phyloP scores from a whole-genome alignment of 306 rosid genomes.

The Vicia sativa region DNA sequence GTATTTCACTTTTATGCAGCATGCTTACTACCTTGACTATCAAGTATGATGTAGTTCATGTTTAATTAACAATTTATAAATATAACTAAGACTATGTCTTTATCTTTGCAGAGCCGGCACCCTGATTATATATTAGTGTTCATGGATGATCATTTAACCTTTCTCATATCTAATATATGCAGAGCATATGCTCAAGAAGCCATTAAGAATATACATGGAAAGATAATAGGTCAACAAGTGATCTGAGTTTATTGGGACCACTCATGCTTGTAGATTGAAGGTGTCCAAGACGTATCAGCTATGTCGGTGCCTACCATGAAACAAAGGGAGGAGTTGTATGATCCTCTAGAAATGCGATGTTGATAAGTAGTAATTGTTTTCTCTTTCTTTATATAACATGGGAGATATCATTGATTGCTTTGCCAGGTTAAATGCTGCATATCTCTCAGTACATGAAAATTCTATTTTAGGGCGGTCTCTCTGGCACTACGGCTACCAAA shows the following conservation, averaged over 20 bases:
- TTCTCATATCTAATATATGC: slow-evolving; percentile 31
- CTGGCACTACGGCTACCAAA: too few species aligned
- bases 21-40: too few species aligned
- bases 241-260: slow-evolving; percentile 72
- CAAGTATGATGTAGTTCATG: too few species aligned
- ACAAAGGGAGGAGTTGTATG: slow-evolving; percentile 71
- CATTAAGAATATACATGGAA: slow-evolving; percentile 88
- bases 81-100: too few species aligned
- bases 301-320: slow-evolving; percentile 52
- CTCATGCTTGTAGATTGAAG: slow-evolving; percentile 64
- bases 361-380: slow-evolving; percentile 54
- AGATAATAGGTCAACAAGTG: slow-evolving; percentile 81
- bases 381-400: slow-evolving; percentile 8
- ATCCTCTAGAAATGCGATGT: slow-evolving; percentile 75
- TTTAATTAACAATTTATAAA: too few species aligned
- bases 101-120: too few species aligned
- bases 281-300: slow-evolving; percentile 73
- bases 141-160: slow-evolving; percentile 36
- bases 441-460: slow-evolving; percentile 65
- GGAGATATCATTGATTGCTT: slow-evolving; percentile 36
- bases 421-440: slow-evolving; percentile 80
- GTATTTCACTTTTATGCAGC: too few species aligned
- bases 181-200: slow-evolving; percentile 92
- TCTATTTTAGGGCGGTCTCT: slow-evolving; percentile 41
- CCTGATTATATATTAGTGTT: too few species aligned